Evolutionary conservation across 371 early-diverging fungal genomes (phyloP).

Genomic region (Circinella umbellata): DNA sequence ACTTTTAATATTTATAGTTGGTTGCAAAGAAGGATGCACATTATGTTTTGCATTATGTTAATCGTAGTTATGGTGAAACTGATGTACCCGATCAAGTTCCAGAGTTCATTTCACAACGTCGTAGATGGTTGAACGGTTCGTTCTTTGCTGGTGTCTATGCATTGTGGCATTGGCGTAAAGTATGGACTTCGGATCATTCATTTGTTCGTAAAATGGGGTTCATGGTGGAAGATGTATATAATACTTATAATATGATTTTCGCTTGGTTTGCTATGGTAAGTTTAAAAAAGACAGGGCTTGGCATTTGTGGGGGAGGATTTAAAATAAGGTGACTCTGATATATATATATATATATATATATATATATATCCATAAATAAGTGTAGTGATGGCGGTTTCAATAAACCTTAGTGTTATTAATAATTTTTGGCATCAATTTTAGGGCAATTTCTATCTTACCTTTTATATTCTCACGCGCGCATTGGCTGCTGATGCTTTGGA

Average conservation of each 20-base stretch:
- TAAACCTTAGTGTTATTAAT: constrained; percentile 4
- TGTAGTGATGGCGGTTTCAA: no score
- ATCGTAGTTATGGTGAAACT: constrained; percentile 79
- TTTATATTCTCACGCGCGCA: constrained; percentile 64
- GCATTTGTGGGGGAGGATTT: no score
- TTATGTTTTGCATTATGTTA: constrained; percentile 74
- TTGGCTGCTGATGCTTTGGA: constrained; percentile 15
- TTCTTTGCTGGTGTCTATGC: constrained; percentile 94
- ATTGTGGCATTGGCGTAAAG: constrained; percentile 75
- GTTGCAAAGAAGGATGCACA: constrained; percentile 77
- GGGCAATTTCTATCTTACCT: constrained; percentile 79
- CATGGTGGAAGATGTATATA: constrained; percentile 74
- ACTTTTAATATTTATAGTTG: neutral
- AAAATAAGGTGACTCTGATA: no score
- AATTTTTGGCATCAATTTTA: constrained; percentile 16
- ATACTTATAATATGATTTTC: constrained; percentile 73
- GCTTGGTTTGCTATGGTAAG: constrained; percentile 77
- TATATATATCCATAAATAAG: no score
- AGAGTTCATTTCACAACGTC: constrained; percentile 91
- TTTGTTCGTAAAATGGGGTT: constrained; percentile 65
- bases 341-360: no score
- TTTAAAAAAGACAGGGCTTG: neutral
- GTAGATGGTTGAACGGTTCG: constrained; percentile 95
- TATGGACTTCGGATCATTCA: constrained; percentile 75
- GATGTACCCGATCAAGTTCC: constrained; percentile 87